Base-by-base conservation (phyloP, 768 basidiomycete species). In the Lentinus brumalis region DNA sequence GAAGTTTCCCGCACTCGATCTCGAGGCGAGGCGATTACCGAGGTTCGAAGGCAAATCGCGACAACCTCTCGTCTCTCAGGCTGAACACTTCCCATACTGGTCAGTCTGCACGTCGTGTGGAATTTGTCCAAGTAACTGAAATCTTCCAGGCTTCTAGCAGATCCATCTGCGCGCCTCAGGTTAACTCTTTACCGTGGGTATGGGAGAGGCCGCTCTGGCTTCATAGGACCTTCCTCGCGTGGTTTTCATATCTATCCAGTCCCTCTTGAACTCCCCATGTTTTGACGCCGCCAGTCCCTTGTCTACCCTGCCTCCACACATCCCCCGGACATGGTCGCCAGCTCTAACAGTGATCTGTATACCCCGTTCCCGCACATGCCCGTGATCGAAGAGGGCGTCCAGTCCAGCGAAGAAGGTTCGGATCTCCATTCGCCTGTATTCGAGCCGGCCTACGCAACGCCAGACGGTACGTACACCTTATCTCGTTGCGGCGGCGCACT, bases 381-480 rank as follows among this genome's bases (percentile, higher is more conserved):
- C 73, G 76, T 79, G 61, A 74, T 79, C 60, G 89, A 89, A 70
- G 87, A 89, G 68, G 83, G 86, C 41, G 81, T 82, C 46, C 87
- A 85, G 74, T 88, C 87, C 26, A 88, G 86, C 72, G 88, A 90
- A 70, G 89, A 89, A 69, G 84, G 86, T 70, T 90, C 89, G 54
- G 88, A 86, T 61, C 75, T 91, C 26, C 87, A 89, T 67, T 90
- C 89, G 2, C 89, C 90, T 66, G 81, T 85, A 54, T 87, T 87
- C 74, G 82, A 85, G 76, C 76, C 77, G 67, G 76, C 78, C 70
- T 77, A 79, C 71, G 74, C 74, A 59, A 59, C 53, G 68, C 69
- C 65, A 66, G 67, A 71, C 58, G 66, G 75, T 76, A 67, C 60
- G 75, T 70, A 53, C 66, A 70, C 66, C 69, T 72, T 74, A 74